Base-by-base conservation (phyloP, 495 filamentous ascomycete species). In the Cudoniella acicularis region DNA sequence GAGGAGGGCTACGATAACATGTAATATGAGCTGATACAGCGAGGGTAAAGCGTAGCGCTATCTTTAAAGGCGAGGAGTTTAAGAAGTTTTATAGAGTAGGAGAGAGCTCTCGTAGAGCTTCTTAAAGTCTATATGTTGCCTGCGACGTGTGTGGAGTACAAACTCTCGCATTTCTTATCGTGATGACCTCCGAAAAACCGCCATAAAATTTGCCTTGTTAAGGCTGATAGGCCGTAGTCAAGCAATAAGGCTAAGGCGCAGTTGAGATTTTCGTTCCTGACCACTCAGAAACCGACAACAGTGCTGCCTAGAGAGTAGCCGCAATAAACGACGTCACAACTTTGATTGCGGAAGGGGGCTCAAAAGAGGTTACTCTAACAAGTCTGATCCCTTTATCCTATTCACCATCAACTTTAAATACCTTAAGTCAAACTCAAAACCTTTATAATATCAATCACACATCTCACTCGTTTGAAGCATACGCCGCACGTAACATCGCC, bases 341-440 rank as follows among this genome's bases (percentile, higher is more conserved):
- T 55, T 55, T 55, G 52, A 55, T 55, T 55, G 52, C 30, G 52
- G 52, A 55, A 55, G 43, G 21, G 41, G 41, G 52, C 52, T 55
- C 52, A 55, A 55, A 55, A 55, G 36, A 55, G 52, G 52, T 55
- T 9, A 55, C 52, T 36, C 30, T 13, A 36, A 36, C 30, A 36
- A 36, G 30, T 55, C 52, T 55, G 52, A 55, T 21, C 52, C 52
- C 42, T 45, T 18, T 55, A 55, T 55, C 52, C 30, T 55, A 55
- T 45, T 55, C 52, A 36, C 41, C 43, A 55, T 55, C 17, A 55
- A 55, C 52, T 55, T 55, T 20, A 55, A 55, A 13, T 36, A 57
- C 59, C 52, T 42, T 43, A 16, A 64, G 65, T 62, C 36, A 63
- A 66, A 66, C 65, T 57, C 45, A 48, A 48, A 48, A 48, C 21